Conservation (phyloP, 768 basidiomycete species). For the Mycena sanguinolenta region DNA sequence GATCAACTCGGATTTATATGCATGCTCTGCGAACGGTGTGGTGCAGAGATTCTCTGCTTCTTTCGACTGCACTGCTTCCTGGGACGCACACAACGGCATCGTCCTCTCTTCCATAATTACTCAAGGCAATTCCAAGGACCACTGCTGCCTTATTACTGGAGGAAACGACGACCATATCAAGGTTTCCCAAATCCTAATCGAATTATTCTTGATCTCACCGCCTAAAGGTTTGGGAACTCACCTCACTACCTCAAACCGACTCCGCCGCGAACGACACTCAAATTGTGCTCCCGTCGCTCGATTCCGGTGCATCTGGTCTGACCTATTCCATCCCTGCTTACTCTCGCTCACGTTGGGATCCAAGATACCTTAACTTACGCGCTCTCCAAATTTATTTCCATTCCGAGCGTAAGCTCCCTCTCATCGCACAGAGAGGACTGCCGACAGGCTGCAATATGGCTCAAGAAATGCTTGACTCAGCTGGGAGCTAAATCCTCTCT, state of each 20-base stretch:
- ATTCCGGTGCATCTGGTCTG: conserved; percentile 43
- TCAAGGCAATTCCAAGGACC: conserved; percentile 43
- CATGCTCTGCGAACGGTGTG: conserved; percentile 75
- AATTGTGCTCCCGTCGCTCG: conserved; percentile 27
- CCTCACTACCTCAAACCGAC: conserved; percentile 44
- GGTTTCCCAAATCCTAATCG: conserved; percentile 52
- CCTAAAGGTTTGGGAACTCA: conserved; percentile 68
- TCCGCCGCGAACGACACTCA: conserved; percentile 36
- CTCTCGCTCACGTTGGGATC: conserved; percentile 25
- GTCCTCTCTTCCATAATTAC: conserved; percentile 84
- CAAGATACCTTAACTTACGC: conserved; percentile 83
- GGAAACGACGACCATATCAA: conserved; percentile 91
- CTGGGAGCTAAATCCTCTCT: conserved; percentile 88
- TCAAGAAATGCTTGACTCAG: conserved; percentile 89
- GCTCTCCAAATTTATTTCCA: conserved; percentile 87
- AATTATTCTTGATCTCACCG: background rate
- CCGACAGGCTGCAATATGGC: conserved; percentile 93
- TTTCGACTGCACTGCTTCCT: conserved; percentile 88
- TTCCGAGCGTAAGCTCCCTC: conserved; percentile 85
- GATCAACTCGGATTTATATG: conserved; percentile 73
- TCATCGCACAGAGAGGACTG: conserved; percentile 85
- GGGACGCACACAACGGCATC: conserved; percentile 86
- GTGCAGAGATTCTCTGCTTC: conserved; percentile 87
- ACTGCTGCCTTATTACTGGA: conserved; percentile 74
- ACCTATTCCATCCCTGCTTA: background rate